Evolutionary conservation across 2,329 filamentous ascomycete genomes (phyloP).

Genomic region (Malbranchea cinnamomea): DNA sequence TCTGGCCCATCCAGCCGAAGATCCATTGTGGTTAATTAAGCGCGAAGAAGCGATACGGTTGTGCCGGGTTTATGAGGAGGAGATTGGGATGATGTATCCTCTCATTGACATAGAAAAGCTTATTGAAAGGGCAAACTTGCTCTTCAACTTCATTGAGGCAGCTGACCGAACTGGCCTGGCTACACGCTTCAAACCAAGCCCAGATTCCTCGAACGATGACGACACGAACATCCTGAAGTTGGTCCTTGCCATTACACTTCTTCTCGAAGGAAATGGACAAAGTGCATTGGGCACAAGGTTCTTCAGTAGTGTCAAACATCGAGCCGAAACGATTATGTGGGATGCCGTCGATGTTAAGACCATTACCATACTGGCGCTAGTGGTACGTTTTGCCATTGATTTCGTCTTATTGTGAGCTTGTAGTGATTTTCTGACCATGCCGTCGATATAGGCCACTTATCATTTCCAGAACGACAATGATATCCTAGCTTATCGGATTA

Average conservation of each 20-base stretch:
- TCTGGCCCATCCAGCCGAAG: constrained; percentile 38
- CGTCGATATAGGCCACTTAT: constrained; percentile 45
- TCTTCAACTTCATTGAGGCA: constrained; percentile 61
- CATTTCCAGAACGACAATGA: constrained; percentile 80
- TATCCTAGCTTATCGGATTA: constrained; percentile 69
- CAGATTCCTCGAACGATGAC: constrained; percentile 46
- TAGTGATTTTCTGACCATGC: not conserved
- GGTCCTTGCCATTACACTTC: constrained; percentile 62
- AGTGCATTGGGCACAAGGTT: constrained; percentile 59
- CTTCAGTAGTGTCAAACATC: constrained; percentile 60
- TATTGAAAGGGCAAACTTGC: constrained; percentile 51
- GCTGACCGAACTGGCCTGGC: constrained; percentile 44
- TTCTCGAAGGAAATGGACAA: constrained; percentile 64
- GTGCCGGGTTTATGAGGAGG: constrained; percentile 70
- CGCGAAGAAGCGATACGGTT: constrained; percentile 68
- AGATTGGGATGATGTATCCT: constrained; percentile 86
- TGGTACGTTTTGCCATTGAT: constrained; percentile 1
- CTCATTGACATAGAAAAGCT: constrained; percentile 60
- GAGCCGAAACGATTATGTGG: constrained; percentile 50
- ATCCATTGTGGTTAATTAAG: constrained; percentile 66
- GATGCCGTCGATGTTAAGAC: constrained; percentile 42
- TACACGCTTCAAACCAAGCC: constrained; percentile 37
- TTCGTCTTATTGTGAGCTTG: constrained; percentile 2
- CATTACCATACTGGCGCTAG: constrained; percentile 38
- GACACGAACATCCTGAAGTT: constrained; percentile 64